A percentile compares a stretch with the other conserved stretches of the same genome.
phyloP scores from a whole-genome alignment of 257 asterid species.

The Fraxinus quadrangulata region DNA sequence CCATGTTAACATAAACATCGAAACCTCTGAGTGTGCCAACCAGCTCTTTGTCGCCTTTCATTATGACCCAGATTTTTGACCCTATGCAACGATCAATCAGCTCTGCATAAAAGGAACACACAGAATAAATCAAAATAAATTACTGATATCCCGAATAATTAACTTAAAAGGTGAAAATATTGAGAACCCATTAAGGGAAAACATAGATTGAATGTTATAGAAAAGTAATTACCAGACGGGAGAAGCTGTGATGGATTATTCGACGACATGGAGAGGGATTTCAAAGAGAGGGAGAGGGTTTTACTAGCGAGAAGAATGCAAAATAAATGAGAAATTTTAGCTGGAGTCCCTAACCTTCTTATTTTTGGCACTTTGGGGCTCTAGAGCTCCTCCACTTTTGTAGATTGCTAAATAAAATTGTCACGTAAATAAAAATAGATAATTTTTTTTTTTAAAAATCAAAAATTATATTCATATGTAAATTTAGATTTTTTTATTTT shows the following conservation, averaged over 20 bases:
- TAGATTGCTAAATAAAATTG: too few species aligned
- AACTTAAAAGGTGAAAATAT: background rate
- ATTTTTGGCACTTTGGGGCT: background rate
- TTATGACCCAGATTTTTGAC: slow-evolving; percentile 86
- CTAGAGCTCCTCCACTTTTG: too few species aligned
- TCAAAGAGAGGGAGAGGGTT: background rate
- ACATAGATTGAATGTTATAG: background rate
- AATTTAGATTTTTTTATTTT: too few species aligned
- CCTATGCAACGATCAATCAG: slow-evolving; percentile 84
- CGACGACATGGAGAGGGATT: slow-evolving; percentile 39
- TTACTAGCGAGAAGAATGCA: background rate
- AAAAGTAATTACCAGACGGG: slow-evolving; percentile 55
- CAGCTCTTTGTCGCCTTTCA: slow-evolving; percentile 90
- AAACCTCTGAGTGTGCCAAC: slow-evolving; percentile 86
- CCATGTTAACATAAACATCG: slow-evolving; percentile 88
- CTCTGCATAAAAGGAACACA: slow-evolving; percentile 43
- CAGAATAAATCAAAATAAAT: background rate
- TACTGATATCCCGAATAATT: background rate
- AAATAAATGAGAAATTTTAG: background rate
- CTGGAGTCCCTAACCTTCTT: background rate
- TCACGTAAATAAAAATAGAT: too few species aligned
- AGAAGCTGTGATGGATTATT: slow-evolving; percentile 83
- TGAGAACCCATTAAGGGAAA: background rate
- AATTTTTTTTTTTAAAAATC: too few species aligned
- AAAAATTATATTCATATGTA: too few species aligned